Evolutionary conservation across 768 basidiomycete species (phyloP).

Genomic region (Xerocomellus chrysenteron): DNA sequence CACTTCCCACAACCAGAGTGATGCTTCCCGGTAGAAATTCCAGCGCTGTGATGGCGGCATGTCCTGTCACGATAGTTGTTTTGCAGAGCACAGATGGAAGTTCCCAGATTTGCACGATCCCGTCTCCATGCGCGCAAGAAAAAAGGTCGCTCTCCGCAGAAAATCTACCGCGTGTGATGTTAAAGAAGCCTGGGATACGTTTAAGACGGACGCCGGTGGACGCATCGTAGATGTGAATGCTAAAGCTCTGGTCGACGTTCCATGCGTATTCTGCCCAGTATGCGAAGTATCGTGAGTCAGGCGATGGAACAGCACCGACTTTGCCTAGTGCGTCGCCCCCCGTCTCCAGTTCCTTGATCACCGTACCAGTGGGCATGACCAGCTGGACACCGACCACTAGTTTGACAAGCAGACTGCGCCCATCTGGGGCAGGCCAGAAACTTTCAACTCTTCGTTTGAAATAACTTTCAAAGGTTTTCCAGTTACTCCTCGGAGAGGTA

Average conservation of each 20-base stretch:
- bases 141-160: constrained; percentile 13
- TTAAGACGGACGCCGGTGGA: constrained; percentile 14
- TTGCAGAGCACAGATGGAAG: constrained; percentile 8
- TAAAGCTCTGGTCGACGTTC: constrained; percentile 14
- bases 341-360: constrained; percentile 11
- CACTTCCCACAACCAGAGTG: constrained; percentile 10
- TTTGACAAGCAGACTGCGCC: constrained; percentile 11
- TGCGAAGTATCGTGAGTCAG: constrained; percentile 18
- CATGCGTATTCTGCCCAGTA: constrained; percentile 20
- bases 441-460: neutral
- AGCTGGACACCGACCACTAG: constrained; percentile 9
- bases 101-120: constrained; percentile 20
- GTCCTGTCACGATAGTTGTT: constrained; percentile 10
- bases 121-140: constrained; percentile 16
- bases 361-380: neutral
- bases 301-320: constrained; percentile 7
- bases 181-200: constrained; percentile 14
- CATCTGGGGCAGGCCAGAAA: constrained; percentile 15
- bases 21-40: constrained; percentile 12
- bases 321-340: constrained; percentile 3
- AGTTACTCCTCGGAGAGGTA: constrained; percentile 1
- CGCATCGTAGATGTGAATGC: constrained; percentile 18
- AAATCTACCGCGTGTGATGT: constrained; percentile 13
- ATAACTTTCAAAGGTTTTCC: constrained; percentile 1
- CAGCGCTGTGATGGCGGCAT: constrained; percentile 10